These are phyloP conservation scores for Petrea volubilis DNA, from an alignment of 257 asterid species.

Conservation along the genomic window DNA sequence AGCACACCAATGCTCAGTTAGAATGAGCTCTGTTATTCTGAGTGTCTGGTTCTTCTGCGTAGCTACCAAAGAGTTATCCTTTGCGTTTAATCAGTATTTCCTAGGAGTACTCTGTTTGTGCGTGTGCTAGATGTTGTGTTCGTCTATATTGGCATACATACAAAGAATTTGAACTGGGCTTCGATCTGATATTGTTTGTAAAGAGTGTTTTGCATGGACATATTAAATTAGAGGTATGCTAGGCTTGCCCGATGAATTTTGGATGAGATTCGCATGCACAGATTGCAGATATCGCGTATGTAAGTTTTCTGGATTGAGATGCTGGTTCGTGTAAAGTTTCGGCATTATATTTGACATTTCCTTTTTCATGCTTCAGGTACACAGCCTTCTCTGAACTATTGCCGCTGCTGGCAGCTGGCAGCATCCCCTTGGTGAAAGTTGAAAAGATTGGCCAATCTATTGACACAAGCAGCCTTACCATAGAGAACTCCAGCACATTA, in stretches of 20 bases:
- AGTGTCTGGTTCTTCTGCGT: no score
- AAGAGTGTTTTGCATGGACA: background rate
- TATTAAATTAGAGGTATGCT: background rate
- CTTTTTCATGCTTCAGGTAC: constrained; percentile 57
- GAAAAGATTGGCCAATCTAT: constrained; percentile 81
- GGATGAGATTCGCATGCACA: no score
- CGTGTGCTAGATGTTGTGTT: background rate
- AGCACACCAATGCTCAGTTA: background rate
- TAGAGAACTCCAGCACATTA: constrained; percentile 65
- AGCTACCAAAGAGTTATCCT: background rate
- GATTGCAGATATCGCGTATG: no score
- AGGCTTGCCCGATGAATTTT: background rate
- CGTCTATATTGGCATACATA: background rate
- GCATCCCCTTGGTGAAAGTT: constrained; percentile 74
- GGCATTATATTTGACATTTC: constrained; percentile 15
- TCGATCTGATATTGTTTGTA: background rate
- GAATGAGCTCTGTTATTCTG: background rate
- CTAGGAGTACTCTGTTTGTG: background rate
- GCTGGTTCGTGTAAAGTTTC: background rate
- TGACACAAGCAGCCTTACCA: constrained; percentile 59
- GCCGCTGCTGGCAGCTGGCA: constrained; percentile 88
- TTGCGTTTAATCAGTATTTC: background rate
- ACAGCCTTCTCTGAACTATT: constrained; percentile 91
- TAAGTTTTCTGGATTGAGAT: no score
- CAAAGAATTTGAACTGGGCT: background rate